Conservation (phyloP, 2,329 filamentous ascomycete genomes). For the Phialophora chinensis region DNA sequence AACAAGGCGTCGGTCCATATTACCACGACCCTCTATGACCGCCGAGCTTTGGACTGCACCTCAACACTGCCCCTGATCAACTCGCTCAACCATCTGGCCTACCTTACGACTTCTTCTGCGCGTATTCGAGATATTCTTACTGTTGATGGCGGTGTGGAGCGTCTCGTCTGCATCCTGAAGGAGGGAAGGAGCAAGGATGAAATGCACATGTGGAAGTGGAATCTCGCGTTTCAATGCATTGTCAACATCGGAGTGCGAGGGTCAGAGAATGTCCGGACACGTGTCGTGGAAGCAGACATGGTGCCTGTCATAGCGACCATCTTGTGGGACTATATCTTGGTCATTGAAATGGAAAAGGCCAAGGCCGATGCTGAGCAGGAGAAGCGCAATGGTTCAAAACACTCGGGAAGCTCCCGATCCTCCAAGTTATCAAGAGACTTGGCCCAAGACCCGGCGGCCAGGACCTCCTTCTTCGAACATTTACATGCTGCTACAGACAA, state of each 20-base stretch:
- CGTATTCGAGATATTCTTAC: slow-evolving; percentile 97
- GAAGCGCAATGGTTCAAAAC: slow-evolving; percentile 45
- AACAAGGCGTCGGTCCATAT: slow-evolving; percentile 99
- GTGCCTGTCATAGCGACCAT: slow-evolving; percentile 98
- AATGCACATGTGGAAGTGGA: slow-evolving; percentile 99
- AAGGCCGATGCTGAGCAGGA: slow-evolving; percentile 78
- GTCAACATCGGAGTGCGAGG: slow-evolving; percentile 98
- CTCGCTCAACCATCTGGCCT: slow-evolving; percentile 97
- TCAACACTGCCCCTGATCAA: slow-evolving; percentile 98
- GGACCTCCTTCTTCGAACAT: slow-evolving; percentile 52
- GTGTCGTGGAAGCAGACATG: slow-evolving; percentile 98
- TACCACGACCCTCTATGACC: slow-evolving; percentile 96
- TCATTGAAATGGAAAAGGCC: slow-evolving; percentile 88
- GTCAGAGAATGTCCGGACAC: slow-evolving; percentile 89
- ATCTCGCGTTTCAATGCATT: slow-evolving; percentile 96
- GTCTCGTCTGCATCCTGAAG: slow-evolving; percentile 96
- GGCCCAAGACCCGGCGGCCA: slow-evolving; percentile 42
- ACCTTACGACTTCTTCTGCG: slow-evolving; percentile 96
- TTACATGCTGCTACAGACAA: slow-evolving; percentile 62
- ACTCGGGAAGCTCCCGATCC: slow-evolving; percentile 43
- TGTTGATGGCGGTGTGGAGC: slow-evolving; percentile 96
- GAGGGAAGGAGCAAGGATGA: slow-evolving; percentile 95
- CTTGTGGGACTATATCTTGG: slow-evolving; percentile 96
- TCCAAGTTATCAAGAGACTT: slow-evolving; percentile 41
- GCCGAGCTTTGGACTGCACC: slow-evolving; percentile 95